Evolutionary conservation across 192 early-diverging fungal genomes (phyloP), one percentile per base, ranked within the genome.

Genomic region (Thoreauomyces humboldtii): DNA sequence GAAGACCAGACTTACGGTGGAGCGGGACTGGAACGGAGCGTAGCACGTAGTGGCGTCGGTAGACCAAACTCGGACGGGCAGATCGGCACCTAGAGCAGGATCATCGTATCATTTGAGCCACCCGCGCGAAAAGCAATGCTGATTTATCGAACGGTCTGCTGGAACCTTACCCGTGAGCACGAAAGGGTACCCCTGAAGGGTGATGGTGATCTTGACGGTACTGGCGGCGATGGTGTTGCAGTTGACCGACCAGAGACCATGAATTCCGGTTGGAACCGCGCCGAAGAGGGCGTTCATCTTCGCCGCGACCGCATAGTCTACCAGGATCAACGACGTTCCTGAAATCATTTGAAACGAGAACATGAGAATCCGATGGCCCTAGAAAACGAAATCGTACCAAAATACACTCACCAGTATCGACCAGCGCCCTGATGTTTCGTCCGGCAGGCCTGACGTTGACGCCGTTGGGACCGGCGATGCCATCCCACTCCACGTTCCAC

Each of bases 341-440:
- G 44, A 7, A 65, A 2, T 12, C 7, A 28, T 24, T 50, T 50
- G 15, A 50, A 41, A 41, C 38, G n/a, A n/a, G n/a, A n/a, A n/a
- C n/a, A n/a, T 0, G 1, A 28, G 27, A 53, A 53, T 15, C 19
- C n/a, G n/a, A n/a, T n/a, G n/a, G n/a, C n/a, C n/a, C 11, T 24
- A 44, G 35, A 24, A 36, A 29, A 34, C 17, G 17, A 12, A 9
- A 32, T 7, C 7, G 36, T n/a, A n/a, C n/a, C n/a, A n/a, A n/a
- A n/a, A n/a, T n/a, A n/a, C n/a, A n/a, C 31, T 37, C 24, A 60
- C 66, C 66, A 7, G 57, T 68, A 35, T 68, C 66, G 17, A 68
- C 58, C 7, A 68, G 9, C 32, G 44, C 66, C 9, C 66, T 21
- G 22, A 68, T 25, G 25, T 53, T 63, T 17, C 61, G 25, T 4